Conservation (phyloP, 2,329 filamentous ascomycete genomes). For the Polytolypa hystricis region DNA sequence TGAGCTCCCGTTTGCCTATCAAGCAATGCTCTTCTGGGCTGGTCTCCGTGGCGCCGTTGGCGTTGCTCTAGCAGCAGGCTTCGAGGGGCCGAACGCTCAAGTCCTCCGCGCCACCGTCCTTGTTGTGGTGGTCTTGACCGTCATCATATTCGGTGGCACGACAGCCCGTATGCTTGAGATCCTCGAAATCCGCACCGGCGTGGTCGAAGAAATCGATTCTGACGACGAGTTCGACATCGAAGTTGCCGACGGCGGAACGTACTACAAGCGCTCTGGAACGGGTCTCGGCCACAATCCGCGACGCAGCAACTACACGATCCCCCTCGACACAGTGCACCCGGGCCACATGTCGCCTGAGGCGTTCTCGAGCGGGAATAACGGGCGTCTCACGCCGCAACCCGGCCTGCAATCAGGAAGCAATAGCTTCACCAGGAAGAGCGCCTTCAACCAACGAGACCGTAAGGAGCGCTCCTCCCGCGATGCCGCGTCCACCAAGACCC, state of each 20-base stretch:
- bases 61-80: slow-evolving; percentile 80
- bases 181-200: slow-evolving; percentile 86
- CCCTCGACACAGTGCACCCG: slow-evolving; percentile 39
- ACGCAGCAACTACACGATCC: slow-evolving; percentile 47
- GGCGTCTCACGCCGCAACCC: slow-evolving; percentile 39
- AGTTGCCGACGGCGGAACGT: slow-evolving; percentile 57
- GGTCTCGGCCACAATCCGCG: slow-evolving; percentile 69
- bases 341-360: slow-evolving; percentile 33
- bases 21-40: slow-evolving; percentile 99
- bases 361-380: slow-evolving; percentile 47
- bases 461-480: slow-evolving; percentile 31
- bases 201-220: slow-evolving; percentile 92
- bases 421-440: slow-evolving; percentile 39
- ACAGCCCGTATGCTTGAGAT: slow-evolving; percentile 98
- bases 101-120: slow-evolving; percentile 89
- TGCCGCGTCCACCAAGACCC: slow-evolving; percentile 37
- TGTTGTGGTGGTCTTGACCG: slow-evolving; percentile 90
- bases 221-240: slow-evolving; percentile 99
- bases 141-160: slow-evolving; percentile 97
- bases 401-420: slow-evolving; percentile 23
- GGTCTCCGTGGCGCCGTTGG: slow-evolving; percentile 91
- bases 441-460: slow-evolving; percentile 34
- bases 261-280: slow-evolving; percentile 66
- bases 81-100: slow-evolving; percentile 69
- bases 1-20: slow-evolving; percentile 87